Evolutionary conservation across 176 grass and related monocot species (phyloP), one percentile per base, ranked within the genome.

Genomic region (Echinochloa phyllopogon): DNA sequence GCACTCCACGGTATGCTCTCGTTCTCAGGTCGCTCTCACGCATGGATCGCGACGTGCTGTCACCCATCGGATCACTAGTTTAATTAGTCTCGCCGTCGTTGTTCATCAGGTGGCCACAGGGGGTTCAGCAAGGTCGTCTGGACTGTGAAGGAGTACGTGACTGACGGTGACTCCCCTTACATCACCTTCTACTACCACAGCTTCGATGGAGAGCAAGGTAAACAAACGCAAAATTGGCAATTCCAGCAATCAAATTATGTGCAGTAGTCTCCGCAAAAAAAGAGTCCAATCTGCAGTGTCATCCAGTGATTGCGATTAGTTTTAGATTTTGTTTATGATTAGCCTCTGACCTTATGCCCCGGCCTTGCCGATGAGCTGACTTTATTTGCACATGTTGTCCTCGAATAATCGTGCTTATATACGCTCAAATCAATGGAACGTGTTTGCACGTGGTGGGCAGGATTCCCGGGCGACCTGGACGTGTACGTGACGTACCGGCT

Each of bases 181-280:
- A 92, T 97, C 69, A 94, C 92, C 10, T 63, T 97, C 1, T 91
- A 93, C 86, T 97, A 97, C 45, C 83, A 82, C 33, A 97, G 95
- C 86, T 97, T 94, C 74, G 92, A 94, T 43, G 86, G 92, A 8
- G 95, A 97, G 43, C 89, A 97, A 94, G 85, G 69, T 86, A 86
- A 69, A 18, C 24, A 29, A 11, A 64, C 8, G 44, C 29, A 61
- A 52, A 47, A 33, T 9, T 65, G 63, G 4, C 8, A 24, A 59
- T 12, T 48, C 24, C 6, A 64, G 65, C 8, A 65, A 21, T 75
- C 6, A 75, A 12, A 64, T 33, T 36, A 33, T 33, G 29, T 16
- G 5, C 27, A 36, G 55, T 23, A 36, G 55, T 23, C 20, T 58
- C 21, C 1, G 29, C 29, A 24, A 58, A 58, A 9, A n/a, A 71